Conservation (phyloP, 2,329 filamentous ascomycete species). For the Davidsoniella eucalypti region DNA sequence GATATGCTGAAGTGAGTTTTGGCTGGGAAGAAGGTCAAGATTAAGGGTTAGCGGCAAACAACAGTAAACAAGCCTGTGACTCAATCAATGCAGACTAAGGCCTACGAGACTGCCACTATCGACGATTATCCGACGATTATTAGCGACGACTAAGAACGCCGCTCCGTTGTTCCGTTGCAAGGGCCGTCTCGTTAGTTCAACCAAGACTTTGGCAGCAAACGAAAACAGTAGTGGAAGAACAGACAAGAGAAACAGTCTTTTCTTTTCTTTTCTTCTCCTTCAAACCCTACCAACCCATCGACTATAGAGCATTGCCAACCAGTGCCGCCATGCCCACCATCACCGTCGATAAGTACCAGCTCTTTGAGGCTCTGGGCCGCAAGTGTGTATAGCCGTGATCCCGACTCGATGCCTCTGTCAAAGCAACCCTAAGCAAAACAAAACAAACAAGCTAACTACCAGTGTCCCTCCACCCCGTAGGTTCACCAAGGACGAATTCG, state of each 20-base stretch:
- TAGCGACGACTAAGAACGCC: too few species aligned
- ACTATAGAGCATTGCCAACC: not conserved
- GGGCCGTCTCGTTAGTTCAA: not conserved
- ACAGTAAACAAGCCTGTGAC: slow-evolving; percentile 6
- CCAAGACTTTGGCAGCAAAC: too few species aligned
- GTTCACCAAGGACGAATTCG: slow-evolving; percentile 86
- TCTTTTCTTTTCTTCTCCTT: not conserved
- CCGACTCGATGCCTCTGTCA: not conserved
- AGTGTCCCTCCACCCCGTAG: slow-evolving; percentile 25
- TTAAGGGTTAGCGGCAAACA: slow-evolving; percentile 1
- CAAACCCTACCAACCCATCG: not conserved
- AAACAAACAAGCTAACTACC: slow-evolving; percentile 5
- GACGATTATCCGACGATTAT: not conserved
- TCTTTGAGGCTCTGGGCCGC: slow-evolving; percentile 82
- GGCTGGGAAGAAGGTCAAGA: not conserved
- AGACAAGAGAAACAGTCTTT: not conserved
- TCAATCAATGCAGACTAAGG: slow-evolving; percentile 1
- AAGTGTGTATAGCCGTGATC: slow-evolving; percentile 36
- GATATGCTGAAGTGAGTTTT: not conserved
- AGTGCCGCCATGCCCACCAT: slow-evolving; percentile 73
- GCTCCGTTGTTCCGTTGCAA: not conserved
- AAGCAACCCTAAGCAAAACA: not conserved
- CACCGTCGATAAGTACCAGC: slow-evolving; percentile 84
- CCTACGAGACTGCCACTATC: not conserved
- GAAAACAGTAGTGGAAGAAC: too few species aligned